These are phyloP conservation scores for Thelephora terrestris DNA, from an alignment of 1,284 basidiomycete genomes.

Conservation along the genomic window DNA sequence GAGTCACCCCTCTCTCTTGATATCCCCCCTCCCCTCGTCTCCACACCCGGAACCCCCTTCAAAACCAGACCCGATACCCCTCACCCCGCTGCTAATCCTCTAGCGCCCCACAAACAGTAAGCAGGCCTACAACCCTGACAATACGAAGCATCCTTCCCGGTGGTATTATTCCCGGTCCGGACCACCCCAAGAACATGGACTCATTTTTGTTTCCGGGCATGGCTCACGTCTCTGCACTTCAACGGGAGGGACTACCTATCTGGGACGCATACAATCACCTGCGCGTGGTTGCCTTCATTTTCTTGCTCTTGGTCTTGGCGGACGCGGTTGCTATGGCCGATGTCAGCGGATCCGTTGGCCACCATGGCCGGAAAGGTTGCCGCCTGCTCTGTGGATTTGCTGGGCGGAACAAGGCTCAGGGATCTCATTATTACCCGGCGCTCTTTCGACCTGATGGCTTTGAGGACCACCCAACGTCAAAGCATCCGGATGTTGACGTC, in stretches of 20 bases:
- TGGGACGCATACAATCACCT: constrained; percentile 11
- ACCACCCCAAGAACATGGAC: constrained; percentile 18
- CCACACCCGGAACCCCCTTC: no score
- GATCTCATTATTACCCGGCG: constrained; percentile 22
- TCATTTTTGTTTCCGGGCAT: constrained; percentile 15
- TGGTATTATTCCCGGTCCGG: constrained; percentile 18
- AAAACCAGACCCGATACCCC: no score
- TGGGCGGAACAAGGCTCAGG: constrained; percentile 20
- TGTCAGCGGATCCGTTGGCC: no score
- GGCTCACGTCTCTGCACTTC: constrained; percentile 17
- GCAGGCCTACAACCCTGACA: no score
- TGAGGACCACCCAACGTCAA: no score
- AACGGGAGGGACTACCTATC: constrained; percentile 12
- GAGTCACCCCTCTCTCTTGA: no score
- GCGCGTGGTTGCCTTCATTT: constrained; percentile 9
- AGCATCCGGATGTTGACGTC: constrained; percentile 23
- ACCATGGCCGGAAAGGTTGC: no score
- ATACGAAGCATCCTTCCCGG: constrained; percentile 15
- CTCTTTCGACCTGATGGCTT: constrained; percentile 20
- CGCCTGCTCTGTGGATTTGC: no score
- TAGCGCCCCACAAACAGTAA: no score
- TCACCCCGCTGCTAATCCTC: no score
- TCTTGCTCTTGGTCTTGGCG: constrained; percentile 13
- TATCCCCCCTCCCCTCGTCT: no score
- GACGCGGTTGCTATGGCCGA: no score